These are phyloP conservation scores for Phytophthora multivora DNA, from an alignment of 352 stramenopile genomes.

Conservation along the genomic window DNA sequence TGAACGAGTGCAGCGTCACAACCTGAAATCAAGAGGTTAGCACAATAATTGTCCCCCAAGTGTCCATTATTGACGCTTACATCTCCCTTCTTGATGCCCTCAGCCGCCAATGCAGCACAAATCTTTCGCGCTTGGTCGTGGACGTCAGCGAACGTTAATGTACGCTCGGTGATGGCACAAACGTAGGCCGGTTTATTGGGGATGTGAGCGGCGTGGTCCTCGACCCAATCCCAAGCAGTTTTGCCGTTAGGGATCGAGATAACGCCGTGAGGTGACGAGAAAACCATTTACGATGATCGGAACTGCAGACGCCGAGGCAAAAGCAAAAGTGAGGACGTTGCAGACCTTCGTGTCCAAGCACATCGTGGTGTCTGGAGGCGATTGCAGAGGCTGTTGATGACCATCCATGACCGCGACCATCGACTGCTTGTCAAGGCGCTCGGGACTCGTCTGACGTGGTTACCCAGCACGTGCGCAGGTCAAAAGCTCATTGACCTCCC, in stretches of 20 bases:
- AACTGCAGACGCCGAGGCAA: conserved; percentile 6
- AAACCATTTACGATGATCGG: conserved; percentile 37
- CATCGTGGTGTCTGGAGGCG: conserved; percentile 1
- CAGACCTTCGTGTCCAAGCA: neutral
- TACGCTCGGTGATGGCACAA: conserved; percentile 46
- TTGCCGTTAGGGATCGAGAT: conserved; percentile 36
- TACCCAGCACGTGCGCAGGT: conserved; percentile 17
- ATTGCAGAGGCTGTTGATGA: conserved; percentile 14
- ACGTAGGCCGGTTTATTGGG: conserved; percentile 42
- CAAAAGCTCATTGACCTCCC: conserved; percentile 12
- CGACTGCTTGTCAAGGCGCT: conserved; percentile 22
- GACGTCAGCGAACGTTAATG: conserved; percentile 45
- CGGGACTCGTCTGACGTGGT: conserved; percentile 27
- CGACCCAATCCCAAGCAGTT: conserved; percentile 46
- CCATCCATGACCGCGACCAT: conserved; percentile 14
- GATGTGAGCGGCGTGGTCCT: conserved; percentile 36
- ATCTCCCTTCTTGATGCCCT: conserved; percentile 54
- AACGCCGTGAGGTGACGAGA: conserved; percentile 40
- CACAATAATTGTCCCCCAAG: neutral
- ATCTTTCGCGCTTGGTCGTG: conserved; percentile 35
- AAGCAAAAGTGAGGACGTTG: conserved; percentile 24
- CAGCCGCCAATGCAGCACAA: conserved; percentile 35
- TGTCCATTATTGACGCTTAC: conserved; percentile 24
- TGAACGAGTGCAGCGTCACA: conserved; percentile 54
- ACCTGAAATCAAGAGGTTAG: conserved; percentile 21